Conservation (phyloP, 441 rosid species). For the Gossypium davidsonii region DNA sequence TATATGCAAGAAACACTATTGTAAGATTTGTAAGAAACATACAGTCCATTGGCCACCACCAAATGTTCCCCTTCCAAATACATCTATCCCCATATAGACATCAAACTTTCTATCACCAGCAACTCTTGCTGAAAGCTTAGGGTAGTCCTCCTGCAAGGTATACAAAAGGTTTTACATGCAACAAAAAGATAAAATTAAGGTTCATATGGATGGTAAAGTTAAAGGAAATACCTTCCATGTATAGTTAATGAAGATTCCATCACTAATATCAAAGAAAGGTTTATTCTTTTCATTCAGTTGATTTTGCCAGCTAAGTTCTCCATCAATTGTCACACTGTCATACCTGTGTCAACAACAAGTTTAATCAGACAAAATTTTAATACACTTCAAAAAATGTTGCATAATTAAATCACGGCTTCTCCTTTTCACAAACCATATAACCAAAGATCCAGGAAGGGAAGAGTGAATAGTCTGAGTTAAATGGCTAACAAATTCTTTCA, state of each 20-base stretch:
- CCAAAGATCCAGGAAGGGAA: slow-evolving; percentile 58
- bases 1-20: background rate
- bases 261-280: slow-evolving; percentile 74
- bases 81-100: slow-evolving; percentile 86
- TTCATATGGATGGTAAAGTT: slow-evolving; percentile 3
- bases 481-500: slow-evolving; percentile 64
- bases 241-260: slow-evolving; percentile 75
- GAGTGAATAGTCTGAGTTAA: slow-evolving; percentile 61
- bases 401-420: background rate
- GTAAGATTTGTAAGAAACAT: slow-evolving; percentile 9
- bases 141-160: slow-evolving; percentile 45
- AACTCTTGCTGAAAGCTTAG: slow-evolving; percentile 54
- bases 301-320: slow-evolving; percentile 68
- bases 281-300: slow-evolving; percentile 61
- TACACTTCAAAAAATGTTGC: background rate
- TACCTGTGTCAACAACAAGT: slow-evolving; percentile 48
- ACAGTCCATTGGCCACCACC: slow-evolving; percentile 92
- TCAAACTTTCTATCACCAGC: slow-evolving; percentile 74
- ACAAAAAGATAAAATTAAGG: background rate
- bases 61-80: slow-evolving; percentile 72
- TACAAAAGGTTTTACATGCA: slow-evolving; percentile 2
- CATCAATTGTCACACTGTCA: slow-evolving; percentile 59
- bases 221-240: slow-evolving; percentile 45
- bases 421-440: slow-evolving; percentile 53
- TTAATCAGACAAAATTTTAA: background rate